Conservation (phyloP, 2,329 filamentous ascomycete genomes). For the Phyllosticta capitalensis region DNA sequence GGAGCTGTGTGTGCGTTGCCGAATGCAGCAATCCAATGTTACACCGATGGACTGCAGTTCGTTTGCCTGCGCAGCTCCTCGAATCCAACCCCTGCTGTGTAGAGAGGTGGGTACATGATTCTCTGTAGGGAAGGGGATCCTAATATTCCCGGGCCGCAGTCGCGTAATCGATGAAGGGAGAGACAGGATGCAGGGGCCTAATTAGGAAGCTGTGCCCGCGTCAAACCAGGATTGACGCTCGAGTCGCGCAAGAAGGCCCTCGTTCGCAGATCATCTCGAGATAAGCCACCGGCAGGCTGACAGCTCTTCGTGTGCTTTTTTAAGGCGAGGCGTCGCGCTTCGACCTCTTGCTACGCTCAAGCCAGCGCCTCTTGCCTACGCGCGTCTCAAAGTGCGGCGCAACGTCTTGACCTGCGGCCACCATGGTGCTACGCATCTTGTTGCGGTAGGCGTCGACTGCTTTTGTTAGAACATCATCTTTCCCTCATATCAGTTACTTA, state of each 20-base stretch:
- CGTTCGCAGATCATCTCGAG: constrained; percentile 10
- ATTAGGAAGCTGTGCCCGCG: constrained; percentile 3
- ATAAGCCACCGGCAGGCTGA: constrained; percentile 2
- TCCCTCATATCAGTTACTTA: constrained; percentile 45
- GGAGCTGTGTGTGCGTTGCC: background rate
- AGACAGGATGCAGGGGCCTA: constrained; percentile 1
- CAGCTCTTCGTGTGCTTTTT: background rate
- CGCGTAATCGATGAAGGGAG: constrained; percentile 7
- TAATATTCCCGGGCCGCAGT: constrained; percentile 10
- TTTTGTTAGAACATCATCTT: constrained; percentile 17
- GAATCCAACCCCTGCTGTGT: constrained; percentile 3
- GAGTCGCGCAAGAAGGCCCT: constrained; percentile 6
- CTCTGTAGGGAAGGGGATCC: constrained; percentile 10
- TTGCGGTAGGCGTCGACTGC: constrained; percentile 88
- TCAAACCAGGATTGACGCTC: background rate
- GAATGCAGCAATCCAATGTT: background rate
- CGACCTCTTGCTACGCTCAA: constrained; percentile 36
- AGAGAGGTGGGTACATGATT: background rate
- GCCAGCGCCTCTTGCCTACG: constrained; percentile 63
- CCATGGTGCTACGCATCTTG: constrained; percentile 77
- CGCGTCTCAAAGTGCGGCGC: constrained; percentile 85
- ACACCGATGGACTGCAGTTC: constrained; percentile 8
- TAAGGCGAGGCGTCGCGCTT: constrained; percentile 27
- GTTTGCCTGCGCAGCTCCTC: background rate
- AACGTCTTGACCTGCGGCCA: constrained; percentile 67